A percentile compares a stretch with the other conserved stretches of the same genome.
Conservation (phyloP, 805 yeast genomes). For the Yamadazyma tumulicola region DNA sequence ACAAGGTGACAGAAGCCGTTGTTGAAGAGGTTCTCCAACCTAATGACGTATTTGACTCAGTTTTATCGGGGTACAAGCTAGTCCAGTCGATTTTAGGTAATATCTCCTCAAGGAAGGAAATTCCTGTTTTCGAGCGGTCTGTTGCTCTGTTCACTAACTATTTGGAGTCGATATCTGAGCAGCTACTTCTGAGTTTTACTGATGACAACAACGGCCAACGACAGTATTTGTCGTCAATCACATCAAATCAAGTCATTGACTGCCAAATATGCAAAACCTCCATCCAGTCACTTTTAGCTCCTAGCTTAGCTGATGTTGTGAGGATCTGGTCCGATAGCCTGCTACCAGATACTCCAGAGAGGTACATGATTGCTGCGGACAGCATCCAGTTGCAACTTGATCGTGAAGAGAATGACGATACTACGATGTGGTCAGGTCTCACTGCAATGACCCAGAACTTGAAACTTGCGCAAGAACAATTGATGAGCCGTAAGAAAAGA, state of each 20-base stretch:
- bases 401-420: constrained; percentile 11
- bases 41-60: constrained; percentile 32
- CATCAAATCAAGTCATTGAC: constrained; percentile 26
- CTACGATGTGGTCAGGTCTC: constrained; percentile 37
- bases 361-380: constrained; percentile 40
- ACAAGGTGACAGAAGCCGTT: background rate
- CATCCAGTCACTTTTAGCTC: constrained; percentile 23
- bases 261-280: constrained; percentile 26
- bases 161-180: constrained; percentile 18
- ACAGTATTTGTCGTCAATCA: constrained; percentile 25
- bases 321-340: constrained; percentile 29
- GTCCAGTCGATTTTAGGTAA: constrained; percentile 30
- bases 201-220: constrained; percentile 12
- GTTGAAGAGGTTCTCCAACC: constrained; percentile 30
- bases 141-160: constrained; percentile 18
- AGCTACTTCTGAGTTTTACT: constrained; percentile 17
- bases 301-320: constrained; percentile 22
- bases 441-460: constrained; percentile 33
- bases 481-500: constrained; percentile 18
- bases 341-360: constrained; percentile 31
- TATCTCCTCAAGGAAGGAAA: constrained; percentile 10
- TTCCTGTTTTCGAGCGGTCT: constrained; percentile 10
- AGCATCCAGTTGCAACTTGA: constrained; percentile 43
- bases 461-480: constrained; percentile 36
- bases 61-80: constrained; percentile 24